These are phyloP conservation scores for Imleria badia DNA, from an alignment of 768 basidiomycete species.

Conservation along the genomic window DNA sequence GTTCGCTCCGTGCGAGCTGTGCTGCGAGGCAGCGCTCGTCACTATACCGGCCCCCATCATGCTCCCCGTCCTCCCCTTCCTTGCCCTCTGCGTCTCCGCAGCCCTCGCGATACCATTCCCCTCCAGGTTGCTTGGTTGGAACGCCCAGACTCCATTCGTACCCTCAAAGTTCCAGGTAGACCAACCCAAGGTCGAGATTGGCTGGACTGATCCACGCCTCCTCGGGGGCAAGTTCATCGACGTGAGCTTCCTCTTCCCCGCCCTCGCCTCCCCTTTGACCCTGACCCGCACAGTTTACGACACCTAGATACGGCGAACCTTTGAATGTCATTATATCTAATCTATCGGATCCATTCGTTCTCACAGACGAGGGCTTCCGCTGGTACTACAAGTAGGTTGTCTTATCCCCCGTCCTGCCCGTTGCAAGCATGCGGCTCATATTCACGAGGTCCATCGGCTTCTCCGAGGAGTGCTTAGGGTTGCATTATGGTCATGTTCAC, in stretches of 20 bases:
- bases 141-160: constrained; percentile 9
- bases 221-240: constrained; percentile 77
- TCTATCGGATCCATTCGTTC: constrained; percentile 73
- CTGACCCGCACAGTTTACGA: constrained; percentile 54
- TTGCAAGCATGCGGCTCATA: not conserved
- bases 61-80: constrained; percentile 9
- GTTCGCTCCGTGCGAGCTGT: not conserved
- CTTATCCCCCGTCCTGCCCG: not conserved
- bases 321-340: constrained; percentile 82
- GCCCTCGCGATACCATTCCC: constrained; percentile 17
- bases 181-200: constrained; percentile 28
- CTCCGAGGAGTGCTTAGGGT: constrained; percentile 76
- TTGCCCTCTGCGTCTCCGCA: constrained; percentile 13
- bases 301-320: constrained; percentile 69
- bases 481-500: constrained; percentile 75
- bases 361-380: constrained; percentile 71
- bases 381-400: constrained; percentile 59
- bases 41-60: constrained; percentile 10
- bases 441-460: constrained; percentile 70
- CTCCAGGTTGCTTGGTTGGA: not conserved
- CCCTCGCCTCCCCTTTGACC: not conserved
- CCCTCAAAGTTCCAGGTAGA: constrained; percentile 1
- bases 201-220: constrained; percentile 67
- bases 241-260: constrained; percentile 42
- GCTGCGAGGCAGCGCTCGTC: not conserved